Conservation (phyloP, 1,139 yeast species). For the Scheffersomyces parashehatae region DNA sequence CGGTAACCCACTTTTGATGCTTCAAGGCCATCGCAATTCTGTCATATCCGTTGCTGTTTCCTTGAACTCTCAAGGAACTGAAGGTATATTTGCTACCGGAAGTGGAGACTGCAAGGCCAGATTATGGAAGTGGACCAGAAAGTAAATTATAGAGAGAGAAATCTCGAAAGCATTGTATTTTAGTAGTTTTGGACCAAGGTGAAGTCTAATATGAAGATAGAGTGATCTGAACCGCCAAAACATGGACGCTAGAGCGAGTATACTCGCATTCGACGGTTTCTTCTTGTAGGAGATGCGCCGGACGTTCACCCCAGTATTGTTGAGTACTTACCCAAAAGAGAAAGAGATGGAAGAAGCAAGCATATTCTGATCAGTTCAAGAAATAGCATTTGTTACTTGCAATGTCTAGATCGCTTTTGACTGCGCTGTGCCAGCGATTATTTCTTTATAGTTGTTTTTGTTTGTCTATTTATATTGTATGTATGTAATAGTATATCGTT, state of each 20-base stretch:
- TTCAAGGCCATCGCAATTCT: slow-evolving; percentile 96
- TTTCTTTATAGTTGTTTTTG: neutral
- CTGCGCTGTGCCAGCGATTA: neutral
- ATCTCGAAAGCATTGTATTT: neutral
- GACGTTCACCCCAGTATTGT: too few relatives aligned
- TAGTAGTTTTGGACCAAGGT: neutral
- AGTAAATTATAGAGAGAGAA: slow-evolving; percentile 6
- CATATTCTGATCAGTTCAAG: too few relatives aligned
- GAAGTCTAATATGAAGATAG: too few relatives aligned
- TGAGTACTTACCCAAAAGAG: too few relatives aligned
- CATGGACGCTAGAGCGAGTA: too few relatives aligned
- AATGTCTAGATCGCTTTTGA: too few relatives aligned
- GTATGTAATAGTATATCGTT: slow-evolving; percentile 1
- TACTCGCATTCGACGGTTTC: too few relatives aligned
- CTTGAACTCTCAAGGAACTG: slow-evolving; percentile 67
- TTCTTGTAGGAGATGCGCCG: too few relatives aligned
- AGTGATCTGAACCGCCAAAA: too few relatives aligned
- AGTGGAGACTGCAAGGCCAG: slow-evolving; percentile 97
- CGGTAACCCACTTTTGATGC: slow-evolving; percentile 92
- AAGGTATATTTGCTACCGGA: slow-evolving; percentile 91
- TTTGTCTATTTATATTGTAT: neutral
- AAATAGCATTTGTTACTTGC: too few relatives aligned
- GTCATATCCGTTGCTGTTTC: slow-evolving; percentile 94
- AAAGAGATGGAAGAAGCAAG: too few relatives aligned
- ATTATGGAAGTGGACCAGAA: slow-evolving; percentile 78